Evolutionary conservation across 768 basidiomycete species (phyloP), one percentile per base, ranked within the genome.

Genomic region (Podaxis sp.): DNA sequence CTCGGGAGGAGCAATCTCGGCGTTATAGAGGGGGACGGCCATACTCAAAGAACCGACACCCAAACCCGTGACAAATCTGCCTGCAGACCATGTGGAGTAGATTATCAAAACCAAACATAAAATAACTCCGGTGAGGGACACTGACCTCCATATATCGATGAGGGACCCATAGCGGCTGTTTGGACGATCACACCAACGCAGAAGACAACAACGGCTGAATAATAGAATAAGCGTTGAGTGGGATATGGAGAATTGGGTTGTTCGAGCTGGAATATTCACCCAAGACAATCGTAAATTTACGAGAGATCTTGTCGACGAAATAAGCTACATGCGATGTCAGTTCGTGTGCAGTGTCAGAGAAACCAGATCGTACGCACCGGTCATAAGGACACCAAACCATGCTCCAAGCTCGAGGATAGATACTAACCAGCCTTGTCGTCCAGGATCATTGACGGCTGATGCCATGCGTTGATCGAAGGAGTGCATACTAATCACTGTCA

Each of bases 21-120:
- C 77, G 62, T 91, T 91, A 78, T 89, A 91, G 38, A 92, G 77
- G 1, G 91, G 91, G 10, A 93, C 90, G n/a, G 82, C 81, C 89
- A 91, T 91, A 65, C 87, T 89, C 21, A 92, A 74, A 2, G 89
- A 89, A 10, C 91, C 91, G 16, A 93, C 88, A 52, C 89, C 91
- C 48, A 91, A 73, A 79, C 91, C 91, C 54, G 89, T 90, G 55
- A 92, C 73, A 65, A 90, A 91, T 27, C 90, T 85, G 55, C 89
- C 76, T 77, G 40, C 9, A n/a, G 37, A 40, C 32, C 44, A 63
- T 13, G 36, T 47, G 23, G 44, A 36, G 18, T 47, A 36, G 11
- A 32, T 28, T 32, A 23, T 52, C 32, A 42, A 16, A 27, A 3
- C 14, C 16, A 37, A 50, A 4, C 13, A 16, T 48, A 23, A 37